phyloP scores from a whole-genome alignment of 305 asterid genomes.

The Solanum hybrid region DNA sequence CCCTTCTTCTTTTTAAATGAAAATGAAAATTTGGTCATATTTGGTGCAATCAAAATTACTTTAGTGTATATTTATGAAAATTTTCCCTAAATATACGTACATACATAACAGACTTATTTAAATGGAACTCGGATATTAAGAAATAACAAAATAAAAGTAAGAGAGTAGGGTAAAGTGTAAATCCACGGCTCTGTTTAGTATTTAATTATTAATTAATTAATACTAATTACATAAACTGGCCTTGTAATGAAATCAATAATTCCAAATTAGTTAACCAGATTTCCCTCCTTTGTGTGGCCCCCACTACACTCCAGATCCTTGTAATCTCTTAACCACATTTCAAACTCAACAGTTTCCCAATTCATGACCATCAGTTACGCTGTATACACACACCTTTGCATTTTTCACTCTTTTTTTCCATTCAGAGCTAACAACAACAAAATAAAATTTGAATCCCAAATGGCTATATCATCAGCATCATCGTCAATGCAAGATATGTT shows the following conservation, averaged over 20 bases:
- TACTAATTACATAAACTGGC: neutral
- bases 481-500: slow-evolving; percentile 39
- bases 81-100: too few species aligned
- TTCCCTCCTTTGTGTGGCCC: neutral
- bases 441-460: slow-evolving; percentile 1
- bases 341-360: neutral
- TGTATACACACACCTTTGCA: neutral
- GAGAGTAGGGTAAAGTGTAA: neutral
- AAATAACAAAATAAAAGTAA: neutral
- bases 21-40: neutral
- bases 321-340: neutral
- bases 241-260: neutral
- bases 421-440: neutral
- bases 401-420: neutral
- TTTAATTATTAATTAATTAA: too few species aligned
- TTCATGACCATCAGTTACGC: neutral
- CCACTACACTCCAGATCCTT: neutral
- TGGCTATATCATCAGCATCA: slow-evolving; percentile 29
- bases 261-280: neutral
- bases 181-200: neutral
- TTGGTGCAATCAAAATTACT: neutral
- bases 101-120: neutral
- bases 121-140: neutral
- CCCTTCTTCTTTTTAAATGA: neutral
- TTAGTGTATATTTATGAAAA: neutral